These are phyloP conservation scores for Ceratocystis cacaofunesta DNA, from an alignment of 2,329 filamentous ascomycete species.

Conservation along the genomic window DNA sequence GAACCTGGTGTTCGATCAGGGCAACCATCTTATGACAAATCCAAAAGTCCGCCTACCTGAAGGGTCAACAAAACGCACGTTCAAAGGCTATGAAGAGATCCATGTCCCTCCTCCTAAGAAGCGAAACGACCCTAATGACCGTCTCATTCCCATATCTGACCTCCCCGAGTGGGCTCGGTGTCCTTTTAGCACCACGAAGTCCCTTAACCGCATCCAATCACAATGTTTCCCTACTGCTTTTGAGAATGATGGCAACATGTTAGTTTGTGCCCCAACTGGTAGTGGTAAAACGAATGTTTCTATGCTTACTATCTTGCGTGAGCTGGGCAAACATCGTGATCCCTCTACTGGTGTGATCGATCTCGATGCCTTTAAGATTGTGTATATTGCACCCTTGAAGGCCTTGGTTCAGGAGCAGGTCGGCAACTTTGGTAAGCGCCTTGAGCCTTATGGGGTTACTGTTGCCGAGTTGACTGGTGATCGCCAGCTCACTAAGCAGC, in stretches of 20 bases:
- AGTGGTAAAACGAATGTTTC: constrained; percentile 98
- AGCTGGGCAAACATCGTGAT: constrained; percentile 90
- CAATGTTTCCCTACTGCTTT: constrained; percentile 87
- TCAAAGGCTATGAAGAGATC: constrained; percentile 98
- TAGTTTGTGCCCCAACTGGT: constrained; percentile 91
- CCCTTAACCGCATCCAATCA: constrained; percentile 89
- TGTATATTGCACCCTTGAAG: constrained; percentile 93
- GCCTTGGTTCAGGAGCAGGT: constrained; percentile 95
- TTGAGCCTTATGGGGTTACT: constrained; percentile 79
- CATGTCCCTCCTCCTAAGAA: constrained; percentile 90
- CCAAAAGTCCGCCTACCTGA: constrained; percentile 85
- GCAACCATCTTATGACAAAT: constrained; percentile 99
- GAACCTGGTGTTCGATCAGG: constrained; percentile 92
- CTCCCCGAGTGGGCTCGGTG: constrained; percentile 83
- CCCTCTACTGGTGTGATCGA: constrained; percentile 84
- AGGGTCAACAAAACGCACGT: constrained; percentile 84
- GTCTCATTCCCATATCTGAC: constrained; percentile 67
- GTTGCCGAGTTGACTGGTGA: constrained; percentile 96
- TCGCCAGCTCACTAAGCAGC: constrained; percentile 93
- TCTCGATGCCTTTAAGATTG: constrained; percentile 93
- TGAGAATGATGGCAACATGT: constrained; percentile 88
- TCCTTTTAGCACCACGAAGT: constrained; percentile 73
- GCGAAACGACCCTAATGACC: constrained; percentile 64
- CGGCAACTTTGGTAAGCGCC: constrained; percentile 83
- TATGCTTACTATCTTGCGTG: constrained; percentile 89